A percentile compares a stretch with the other conserved stretches of the same genome.
Conservation (phyloP, 2,329 filamentous ascomycete genomes). For the Cercospora janseana region DNA sequence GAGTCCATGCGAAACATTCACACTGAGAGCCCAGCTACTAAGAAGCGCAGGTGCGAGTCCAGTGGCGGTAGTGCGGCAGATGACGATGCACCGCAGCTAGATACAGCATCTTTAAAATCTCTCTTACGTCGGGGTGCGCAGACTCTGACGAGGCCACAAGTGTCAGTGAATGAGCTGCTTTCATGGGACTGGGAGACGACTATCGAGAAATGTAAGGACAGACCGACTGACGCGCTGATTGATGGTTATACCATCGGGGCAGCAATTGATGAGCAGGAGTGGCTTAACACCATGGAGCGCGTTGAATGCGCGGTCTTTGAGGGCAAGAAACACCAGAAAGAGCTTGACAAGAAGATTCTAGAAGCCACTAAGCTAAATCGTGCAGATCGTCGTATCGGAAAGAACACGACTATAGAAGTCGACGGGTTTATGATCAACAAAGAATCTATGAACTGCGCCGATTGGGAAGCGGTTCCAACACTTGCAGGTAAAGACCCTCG, state of each 20-base stretch:
- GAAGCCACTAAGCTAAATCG: conserved; percentile 36
- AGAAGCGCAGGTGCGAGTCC: conserved; percentile 36
- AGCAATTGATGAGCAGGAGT: conserved; percentile 52
- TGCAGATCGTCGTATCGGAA: conserved; percentile 53
- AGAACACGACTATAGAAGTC: conserved; percentile 58
- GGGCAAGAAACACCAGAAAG: conserved; percentile 52
- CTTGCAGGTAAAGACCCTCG: conserved; percentile 55
- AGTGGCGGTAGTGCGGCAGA: conserved; percentile 39
- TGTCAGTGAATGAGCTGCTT: conserved; percentile 57
- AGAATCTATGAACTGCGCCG: conserved; percentile 52
- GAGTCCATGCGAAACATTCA: conserved; percentile 58
- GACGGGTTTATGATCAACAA: conserved; percentile 58
- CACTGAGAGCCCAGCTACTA: conserved; percentile 34
- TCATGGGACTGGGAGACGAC: conserved; percentile 58
- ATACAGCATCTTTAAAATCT: conserved; percentile 53
- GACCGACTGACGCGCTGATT: conserved; percentile 45
- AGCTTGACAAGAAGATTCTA: conserved; percentile 37
- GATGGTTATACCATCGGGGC: conserved; percentile 33
- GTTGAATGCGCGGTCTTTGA: conserved; percentile 59
- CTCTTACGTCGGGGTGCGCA: conserved; percentile 56
- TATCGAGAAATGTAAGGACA: conserved; percentile 55
- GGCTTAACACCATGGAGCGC: conserved; percentile 57
- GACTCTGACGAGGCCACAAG: conserved; percentile 52
- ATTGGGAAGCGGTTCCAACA: conserved; percentile 59
- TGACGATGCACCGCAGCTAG: conserved; percentile 54